phyloP scores from a whole-genome alignment of 768 basidiomycete species.

The Mycena haematopus region DNA sequence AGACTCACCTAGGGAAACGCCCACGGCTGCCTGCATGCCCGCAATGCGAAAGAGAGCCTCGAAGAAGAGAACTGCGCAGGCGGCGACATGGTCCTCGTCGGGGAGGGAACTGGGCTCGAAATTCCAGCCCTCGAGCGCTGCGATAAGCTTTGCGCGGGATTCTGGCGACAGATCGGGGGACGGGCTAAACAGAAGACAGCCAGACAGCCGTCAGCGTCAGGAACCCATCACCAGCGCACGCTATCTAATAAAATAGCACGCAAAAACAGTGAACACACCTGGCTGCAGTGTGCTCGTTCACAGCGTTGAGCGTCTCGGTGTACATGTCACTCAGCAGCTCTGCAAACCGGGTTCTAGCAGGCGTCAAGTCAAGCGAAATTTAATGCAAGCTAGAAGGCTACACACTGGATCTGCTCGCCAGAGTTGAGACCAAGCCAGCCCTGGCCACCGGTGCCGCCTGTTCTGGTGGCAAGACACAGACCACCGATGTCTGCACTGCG shows the following conservation, averaged over 20 bases:
- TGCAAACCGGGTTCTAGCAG: conserved; percentile 65
- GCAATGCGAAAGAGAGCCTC: conserved; percentile 84
- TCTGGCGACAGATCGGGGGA: conserved; percentile 54
- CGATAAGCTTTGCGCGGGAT: conserved; percentile 68
- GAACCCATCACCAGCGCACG: no score
- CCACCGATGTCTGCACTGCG: conserved; percentile 92
- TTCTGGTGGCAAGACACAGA: conserved; percentile 74
- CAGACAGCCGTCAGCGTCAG: not conserved
- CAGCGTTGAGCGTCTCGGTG: conserved; percentile 74
- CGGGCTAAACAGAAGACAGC: conserved; percentile 40
- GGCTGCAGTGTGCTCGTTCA: conserved; percentile 59
- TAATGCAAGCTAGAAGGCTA: conserved; percentile 23
- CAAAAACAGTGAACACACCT: conserved; percentile 43
- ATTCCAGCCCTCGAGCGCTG: conserved; percentile 77
- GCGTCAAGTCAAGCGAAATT: conserved; percentile 15
- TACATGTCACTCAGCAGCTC: conserved; percentile 88
- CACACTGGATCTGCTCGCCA: conserved; percentile 55
- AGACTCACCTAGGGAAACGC: conserved; percentile 62
- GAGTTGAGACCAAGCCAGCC: conserved; percentile 33
- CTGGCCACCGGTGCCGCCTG: conserved; percentile 52
- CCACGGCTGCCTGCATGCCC: conserved; percentile 66
- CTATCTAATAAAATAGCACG: conserved; percentile 1
- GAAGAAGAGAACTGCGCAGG: conserved; percentile 86
- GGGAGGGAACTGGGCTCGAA: conserved; percentile 89
- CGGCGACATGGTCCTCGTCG: conserved; percentile 75